phyloP scores from a whole-genome alignment of 169 alveolate species.

The Plasmodium gonderi region DNA sequence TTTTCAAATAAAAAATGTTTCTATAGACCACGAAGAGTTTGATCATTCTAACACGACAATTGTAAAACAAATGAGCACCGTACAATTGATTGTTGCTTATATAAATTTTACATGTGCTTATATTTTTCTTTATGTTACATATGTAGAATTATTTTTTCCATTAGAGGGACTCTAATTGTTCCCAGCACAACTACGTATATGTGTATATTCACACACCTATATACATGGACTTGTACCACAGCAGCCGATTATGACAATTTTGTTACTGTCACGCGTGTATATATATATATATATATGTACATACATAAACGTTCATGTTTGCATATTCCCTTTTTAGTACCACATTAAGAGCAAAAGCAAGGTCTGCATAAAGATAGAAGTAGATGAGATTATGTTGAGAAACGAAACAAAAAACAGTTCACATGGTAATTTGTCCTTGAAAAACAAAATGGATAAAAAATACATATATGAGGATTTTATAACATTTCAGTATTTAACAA shows the following conservation, averaged over 20 bases:
- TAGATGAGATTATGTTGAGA: conserved; percentile 34
- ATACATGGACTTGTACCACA: no score
- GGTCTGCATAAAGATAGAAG: conserved; percentile 46
- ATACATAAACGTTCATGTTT: not conserved
- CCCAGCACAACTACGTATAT: not conserved
- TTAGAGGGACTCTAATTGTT: not conserved
- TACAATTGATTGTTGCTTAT: not conserved
- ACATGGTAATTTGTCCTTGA: not conserved
- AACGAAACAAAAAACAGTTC: conserved; percentile 27
- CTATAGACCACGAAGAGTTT: conserved; percentile 48
- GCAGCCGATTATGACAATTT: no score
- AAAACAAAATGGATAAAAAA: conserved; percentile 23
- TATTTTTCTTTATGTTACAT: not conserved
- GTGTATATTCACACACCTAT: not conserved
- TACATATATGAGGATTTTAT: conserved; percentile 53
- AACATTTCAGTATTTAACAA: conserved; percentile 70
- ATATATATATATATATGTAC: not conserved
- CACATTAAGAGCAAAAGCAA: conserved; percentile 49
- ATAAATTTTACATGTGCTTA: not conserved
- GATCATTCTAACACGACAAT: conserved; percentile 59
- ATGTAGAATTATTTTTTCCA: not conserved
- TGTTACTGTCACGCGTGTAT: no score
- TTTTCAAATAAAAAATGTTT: conserved; percentile 48
- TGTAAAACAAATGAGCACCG: conserved; percentile 6
- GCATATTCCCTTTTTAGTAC: conserved; percentile 14